Conservation (phyloP, 805 yeast species). For the Ogataea ganodermae region DNA sequence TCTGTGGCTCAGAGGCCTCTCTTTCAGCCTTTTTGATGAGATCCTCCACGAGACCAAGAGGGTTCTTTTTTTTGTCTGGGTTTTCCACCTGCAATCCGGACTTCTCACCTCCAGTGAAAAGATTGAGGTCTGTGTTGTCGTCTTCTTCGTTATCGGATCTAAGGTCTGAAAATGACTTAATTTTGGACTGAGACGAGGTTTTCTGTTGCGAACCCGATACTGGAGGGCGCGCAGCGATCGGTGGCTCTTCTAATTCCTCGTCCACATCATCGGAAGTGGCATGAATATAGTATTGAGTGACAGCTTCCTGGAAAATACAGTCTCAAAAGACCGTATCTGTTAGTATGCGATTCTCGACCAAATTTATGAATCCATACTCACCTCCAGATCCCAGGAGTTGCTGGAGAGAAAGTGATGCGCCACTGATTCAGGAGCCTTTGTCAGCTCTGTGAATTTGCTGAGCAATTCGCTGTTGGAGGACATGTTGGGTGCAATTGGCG, state of each 20-base stretch:
- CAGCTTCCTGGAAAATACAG: conserved; percentile 25
- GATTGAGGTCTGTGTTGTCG: conserved; percentile 39
- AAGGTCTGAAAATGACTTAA: conserved; percentile 37
- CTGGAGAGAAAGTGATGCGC: conserved; percentile 41
- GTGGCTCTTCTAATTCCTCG: background rate
- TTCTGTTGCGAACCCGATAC: background rate
- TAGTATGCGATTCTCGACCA: background rate
- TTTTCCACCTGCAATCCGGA: conserved; percentile 80
- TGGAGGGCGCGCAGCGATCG: background rate
- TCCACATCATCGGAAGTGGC: conserved; percentile 19
- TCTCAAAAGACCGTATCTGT: background rate
- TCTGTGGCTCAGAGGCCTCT: conserved; percentile 53
- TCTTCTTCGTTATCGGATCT: conserved; percentile 35
- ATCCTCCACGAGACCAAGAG: conserved; percentile 51
- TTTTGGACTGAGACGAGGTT: conserved; percentile 16
- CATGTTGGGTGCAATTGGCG: conserved; percentile 13
- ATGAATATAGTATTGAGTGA: conserved; percentile 30
- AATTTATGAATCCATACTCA: conserved; percentile 14
- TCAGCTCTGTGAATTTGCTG: conserved; percentile 39
- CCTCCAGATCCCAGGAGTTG: conserved; percentile 32
- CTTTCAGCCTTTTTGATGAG: conserved; percentile 68
- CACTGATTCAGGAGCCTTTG: conserved; percentile 39
- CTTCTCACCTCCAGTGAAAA: conserved; percentile 66
- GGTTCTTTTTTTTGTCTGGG: conserved; percentile 46
- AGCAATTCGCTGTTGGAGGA: conserved; percentile 22